Evolutionary conservation across 495 filamentous ascomycete species (phyloP), one percentile per base, ranked within the genome.

Genomic region (Cladorrhinum samala): DNA sequence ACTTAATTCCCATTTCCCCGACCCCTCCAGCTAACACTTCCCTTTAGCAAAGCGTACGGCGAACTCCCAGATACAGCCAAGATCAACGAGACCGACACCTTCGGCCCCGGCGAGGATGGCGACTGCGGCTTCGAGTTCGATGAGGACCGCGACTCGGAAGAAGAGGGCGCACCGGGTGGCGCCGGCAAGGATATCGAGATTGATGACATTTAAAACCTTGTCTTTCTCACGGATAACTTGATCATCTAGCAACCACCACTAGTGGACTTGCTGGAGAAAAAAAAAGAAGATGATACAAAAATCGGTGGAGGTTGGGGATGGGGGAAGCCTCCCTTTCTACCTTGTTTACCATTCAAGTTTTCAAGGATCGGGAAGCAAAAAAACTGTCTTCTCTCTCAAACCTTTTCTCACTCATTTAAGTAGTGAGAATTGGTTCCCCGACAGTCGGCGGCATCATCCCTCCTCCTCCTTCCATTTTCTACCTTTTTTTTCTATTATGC

Each of bases 21-120:
- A n/a, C n/a, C n/a, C n/a, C n/a, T n/a, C n/a, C n/a, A n/a, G n/a
- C n/a, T n/a, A n/a, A n/a, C n/a, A n/a, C n/a, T n/a, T n/a, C n/a
- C n/a, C n/a, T n/a, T 37, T 37, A 67, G 65, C 64, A 95, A 95
- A 79, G 88, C 89, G 54, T 96, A 96, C 66, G 93, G 94, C 66
- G 93, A 98, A 75, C 80, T 98, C 54, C 93, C 93, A 51, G 93
- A 97, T 72, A 89, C 81, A 61, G 93, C 94, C 67, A 97, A 97
- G 87, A 97, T 80, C 41, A 76, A 83, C 54, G 65, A 74, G 39
- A 65, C 65, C 1, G 63, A 61, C 11, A 63, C 57, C 0, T 74
- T 72, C 38, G 60, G 69, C 23, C 49, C 30, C 5, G 23, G 50
- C 17, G 72, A 72, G 47, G 84, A 86, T 55, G 85, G 85, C 66